Evolutionary conservation across 495 filamentous ascomycete genomes (phyloP).

Genomic region (Aspergillus steynii): DNA sequence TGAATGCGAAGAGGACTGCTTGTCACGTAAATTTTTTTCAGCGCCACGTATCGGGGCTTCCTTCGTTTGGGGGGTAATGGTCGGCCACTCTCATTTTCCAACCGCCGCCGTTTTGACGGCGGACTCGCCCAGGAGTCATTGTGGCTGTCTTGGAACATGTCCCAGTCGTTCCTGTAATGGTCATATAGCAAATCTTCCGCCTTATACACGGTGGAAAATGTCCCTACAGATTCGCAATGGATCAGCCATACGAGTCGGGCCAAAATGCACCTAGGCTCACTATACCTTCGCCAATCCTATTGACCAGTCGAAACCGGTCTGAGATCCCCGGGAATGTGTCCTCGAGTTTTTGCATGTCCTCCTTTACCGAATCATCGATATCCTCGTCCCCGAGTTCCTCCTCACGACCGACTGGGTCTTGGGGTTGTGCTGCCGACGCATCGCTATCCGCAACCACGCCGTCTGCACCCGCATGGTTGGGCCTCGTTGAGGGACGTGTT

Average conservation of each 20-base stretch:
- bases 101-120: conserved; percentile 50
- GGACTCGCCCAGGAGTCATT: conserved; percentile 63
- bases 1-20: conserved; percentile 89
- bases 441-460: conserved; percentile 29
- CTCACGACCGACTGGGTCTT: conserved; percentile 32
- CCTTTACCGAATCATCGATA: conserved; percentile 68
- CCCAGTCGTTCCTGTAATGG: conserved; percentile 83
- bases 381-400: conserved; percentile 56
- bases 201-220: conserved; percentile 98
- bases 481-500: conserved; percentile 7
- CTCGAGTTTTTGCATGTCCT: conserved; percentile 86
- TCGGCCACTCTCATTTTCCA: conserved; percentile 31
- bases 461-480: conserved; percentile 36
- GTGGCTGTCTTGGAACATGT: conserved; percentile 59
- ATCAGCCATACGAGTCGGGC: conserved; percentile 13
- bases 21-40: conserved; percentile 99
- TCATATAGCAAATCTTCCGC: conserved; percentile 94
- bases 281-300: conserved; percentile 92
- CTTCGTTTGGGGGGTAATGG: conserved; percentile 29
- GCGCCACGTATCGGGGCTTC: conserved; percentile 77
- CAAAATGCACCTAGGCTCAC: not conserved
- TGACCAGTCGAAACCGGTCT: conserved; percentile 82
- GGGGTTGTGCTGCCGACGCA: conserved; percentile 23
- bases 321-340: conserved; percentile 80
- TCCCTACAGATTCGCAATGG: conserved; percentile 54